These are phyloP conservation scores for Emydomyces testavorans DNA, from an alignment of 2,329 filamentous ascomycete genomes.

Conservation along the genomic window DNA sequence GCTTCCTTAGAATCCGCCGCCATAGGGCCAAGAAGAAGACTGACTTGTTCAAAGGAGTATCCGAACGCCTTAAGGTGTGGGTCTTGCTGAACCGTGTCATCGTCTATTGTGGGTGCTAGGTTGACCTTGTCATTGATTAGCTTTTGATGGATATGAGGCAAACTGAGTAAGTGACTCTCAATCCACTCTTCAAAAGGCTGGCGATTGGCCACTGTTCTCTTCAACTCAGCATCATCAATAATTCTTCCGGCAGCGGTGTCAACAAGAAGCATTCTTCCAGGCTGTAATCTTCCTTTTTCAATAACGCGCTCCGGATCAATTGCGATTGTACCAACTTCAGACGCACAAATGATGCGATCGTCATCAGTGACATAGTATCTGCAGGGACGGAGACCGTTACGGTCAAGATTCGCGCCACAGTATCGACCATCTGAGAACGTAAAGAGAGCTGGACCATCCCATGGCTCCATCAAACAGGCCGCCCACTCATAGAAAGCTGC, in stretches of 20 bases:
- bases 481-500: constrained; percentile 98
- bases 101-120: constrained; percentile 56
- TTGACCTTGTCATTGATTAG: constrained; percentile 43
- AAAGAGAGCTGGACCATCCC: constrained; percentile 93
- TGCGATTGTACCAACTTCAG: constrained; percentile 84
- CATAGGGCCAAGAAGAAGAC: constrained; percentile 84
- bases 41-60: constrained; percentile 92
- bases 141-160: constrained; percentile 61
- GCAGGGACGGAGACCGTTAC: constrained; percentile 89
- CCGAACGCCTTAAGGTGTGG: constrained; percentile 75
- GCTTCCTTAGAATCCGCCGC: constrained; percentile 95
- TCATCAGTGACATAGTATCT: constrained; percentile 95
- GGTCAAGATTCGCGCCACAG: constrained; percentile 91
- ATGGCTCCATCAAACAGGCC: constrained; percentile 96
- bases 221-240: constrained; percentile 87
- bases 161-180: constrained; percentile 68
- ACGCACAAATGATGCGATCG: constrained; percentile 93
- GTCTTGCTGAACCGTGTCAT: constrained; percentile 67
- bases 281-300: constrained; percentile 86
- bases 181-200: constrained; percentile 84
- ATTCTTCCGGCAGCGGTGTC: constrained; percentile 85
- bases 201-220: constrained; percentile 73
- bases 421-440: constrained; percentile 94
- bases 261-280: constrained; percentile 90
- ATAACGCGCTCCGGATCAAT: constrained; percentile 84